phyloP scores from a whole-genome alignment of 805 yeast species.

The Kluyveromyces lactis region DNA sequence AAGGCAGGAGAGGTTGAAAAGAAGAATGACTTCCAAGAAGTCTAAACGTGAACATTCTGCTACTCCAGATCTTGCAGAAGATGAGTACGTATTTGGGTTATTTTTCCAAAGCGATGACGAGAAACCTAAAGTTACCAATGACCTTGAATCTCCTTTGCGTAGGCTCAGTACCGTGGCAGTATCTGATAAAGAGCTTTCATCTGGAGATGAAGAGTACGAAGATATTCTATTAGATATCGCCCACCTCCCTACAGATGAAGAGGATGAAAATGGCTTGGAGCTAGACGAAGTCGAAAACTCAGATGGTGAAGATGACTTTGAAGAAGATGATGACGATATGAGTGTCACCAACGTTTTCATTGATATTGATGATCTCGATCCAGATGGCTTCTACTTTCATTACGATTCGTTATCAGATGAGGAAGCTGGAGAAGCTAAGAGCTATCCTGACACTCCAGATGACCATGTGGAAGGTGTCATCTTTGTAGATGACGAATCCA shows the following conservation, averaged over 20 bases:
- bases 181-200: slow-evolving; percentile 16
- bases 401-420: slow-evolving; percentile 31
- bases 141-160: slow-evolving; percentile 19
- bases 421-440: slow-evolving; percentile 12
- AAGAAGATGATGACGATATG: slow-evolving; percentile 30
- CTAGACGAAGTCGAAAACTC: slow-evolving; percentile 18
- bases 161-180: slow-evolving; percentile 15
- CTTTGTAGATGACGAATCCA: slow-evolving; percentile 73
- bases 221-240: slow-evolving; percentile 29
- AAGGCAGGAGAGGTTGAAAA: slow-evolving; percentile 22
- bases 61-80: slow-evolving; percentile 33
- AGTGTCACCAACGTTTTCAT: slow-evolving; percentile 33
- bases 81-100: slow-evolving; percentile 28
- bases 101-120: slow-evolving; percentile 27
- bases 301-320: slow-evolving; percentile 21
- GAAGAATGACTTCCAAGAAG: slow-evolving; percentile 16
- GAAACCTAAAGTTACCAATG: slow-evolving; percentile 11
- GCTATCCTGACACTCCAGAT: slow-evolving; percentile 10
- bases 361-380: slow-evolving; percentile 32
- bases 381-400: slow-evolving; percentile 29
- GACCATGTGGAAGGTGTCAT: slow-evolving; percentile 27
- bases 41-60: slow-evolving; percentile 29
- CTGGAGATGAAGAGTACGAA: slow-evolving; percentile 28
- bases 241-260: slow-evolving; percentile 29
- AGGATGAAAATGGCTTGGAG: slow-evolving; percentile 17